A percentile compares a stretch with the other conserved stretches of the same genome.
These are phyloP conservation scores for Exophiala bonariae DNA, from an alignment of 2,329 filamentous ascomycete species.

Conservation along the genomic window DNA sequence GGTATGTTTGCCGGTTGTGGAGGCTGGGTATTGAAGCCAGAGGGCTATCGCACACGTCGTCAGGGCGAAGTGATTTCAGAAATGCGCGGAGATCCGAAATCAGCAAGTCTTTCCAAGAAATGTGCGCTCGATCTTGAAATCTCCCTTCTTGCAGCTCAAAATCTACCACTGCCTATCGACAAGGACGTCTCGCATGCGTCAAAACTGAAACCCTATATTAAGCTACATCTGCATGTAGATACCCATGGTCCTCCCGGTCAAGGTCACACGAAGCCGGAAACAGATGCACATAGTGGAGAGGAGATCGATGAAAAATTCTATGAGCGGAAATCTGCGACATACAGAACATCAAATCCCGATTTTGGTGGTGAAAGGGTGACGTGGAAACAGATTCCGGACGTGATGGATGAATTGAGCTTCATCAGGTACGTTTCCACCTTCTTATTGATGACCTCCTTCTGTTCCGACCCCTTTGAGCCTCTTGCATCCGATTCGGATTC, in stretches of 20 bases:
- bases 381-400: constrained; percentile 57
- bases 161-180: constrained; percentile 65
- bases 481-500: too few relatives aligned
- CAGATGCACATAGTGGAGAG: constrained; percentile 47
- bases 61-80: constrained; percentile 30
- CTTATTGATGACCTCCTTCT: constrained; percentile 1
- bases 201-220: constrained; percentile 71
- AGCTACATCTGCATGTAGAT: constrained; percentile 79
- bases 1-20: constrained; percentile 81
- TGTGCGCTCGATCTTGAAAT: constrained; percentile 67
- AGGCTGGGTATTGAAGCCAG: constrained; percentile 84
- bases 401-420: constrained; percentile 71
- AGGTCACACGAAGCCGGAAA: constrained; percentile 32
- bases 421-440: constrained; percentile 58
- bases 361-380: constrained; percentile 62
- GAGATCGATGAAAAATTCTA: constrained; percentile 47
- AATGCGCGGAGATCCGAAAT: constrained; percentile 21
- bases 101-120: constrained; percentile 45
- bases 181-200: constrained; percentile 39
- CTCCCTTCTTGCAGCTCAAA: constrained; percentile 73
- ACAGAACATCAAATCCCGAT: constrained; percentile 62
- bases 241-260: constrained; percentile 44
- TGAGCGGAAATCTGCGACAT: constrained; percentile 59
- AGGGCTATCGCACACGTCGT: constrained; percentile 59
- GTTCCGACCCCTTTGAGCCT: not conserved